Base-by-base conservation (phyloP, 2,329 filamentous ascomycete genomes). In the Verticillium nonalfalfae region DNA sequence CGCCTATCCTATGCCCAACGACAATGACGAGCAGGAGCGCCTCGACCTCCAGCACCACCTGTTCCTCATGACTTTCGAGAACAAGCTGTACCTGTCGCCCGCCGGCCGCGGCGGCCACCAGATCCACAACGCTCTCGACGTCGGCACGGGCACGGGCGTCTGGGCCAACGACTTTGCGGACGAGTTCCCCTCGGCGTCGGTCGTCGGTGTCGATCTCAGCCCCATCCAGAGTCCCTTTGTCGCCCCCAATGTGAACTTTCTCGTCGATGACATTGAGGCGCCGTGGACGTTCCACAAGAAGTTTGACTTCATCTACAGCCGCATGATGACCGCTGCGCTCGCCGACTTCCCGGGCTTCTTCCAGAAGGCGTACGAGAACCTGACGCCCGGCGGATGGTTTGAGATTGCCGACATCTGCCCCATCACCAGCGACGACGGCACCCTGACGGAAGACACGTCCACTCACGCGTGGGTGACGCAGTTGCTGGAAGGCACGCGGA, bases 201-300 rank as follows among this genome's bases (percentile, higher is more conserved):
- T 73, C 2, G 78, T 79, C 45, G 84, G 84, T 10, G 81, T 82
- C 2, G 84, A 87, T 65, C 74, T 87, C 1, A 85, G 81, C 14
- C 83, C 84, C 0, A 84, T 85, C 14, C 84, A 87, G 62, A 50
- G 39, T n/a, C 26, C 21, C 4, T 80, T 83, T 39, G 75, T 78
- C 4, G 78, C 79, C 1, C 73, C 75, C 0, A 82, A 82, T 61
- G 70, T 78, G 40, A 68, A 65, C 14, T 82, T 82, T 64, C 73
- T 76, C 45, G 66, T 80, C 45, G 78, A 80, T 59, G 75, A 80
- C 62, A 64, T 75, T 13, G 75, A 77, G 54, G 68, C 71, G 31
- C 64, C 67, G 50, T 80, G 78, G 78, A 71, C 70, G 1, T 79
- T 70, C 38, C 63, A 64, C 2, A 67, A 69, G 34, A 67, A 70